These are phyloP conservation scores for Colletotrichum noveboracense DNA, from an alignment of 2,329 filamentous ascomycete genomes.

Conservation along the genomic window DNA sequence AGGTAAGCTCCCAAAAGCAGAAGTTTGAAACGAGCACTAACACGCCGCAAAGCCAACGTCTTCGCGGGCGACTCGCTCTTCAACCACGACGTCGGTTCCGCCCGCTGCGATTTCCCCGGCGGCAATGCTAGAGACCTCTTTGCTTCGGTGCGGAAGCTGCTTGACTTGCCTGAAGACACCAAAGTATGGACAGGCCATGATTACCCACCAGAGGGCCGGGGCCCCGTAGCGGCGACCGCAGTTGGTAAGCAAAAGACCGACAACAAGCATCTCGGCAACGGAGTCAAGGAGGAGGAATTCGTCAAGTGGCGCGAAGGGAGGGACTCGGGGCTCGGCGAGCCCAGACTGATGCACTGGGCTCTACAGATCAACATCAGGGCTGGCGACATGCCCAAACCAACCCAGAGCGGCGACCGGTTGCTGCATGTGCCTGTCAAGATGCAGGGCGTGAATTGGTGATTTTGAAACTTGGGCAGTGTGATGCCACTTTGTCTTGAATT, in stretches of 20 bases:
- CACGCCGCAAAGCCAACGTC: constrained; percentile 23
- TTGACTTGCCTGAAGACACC: constrained; percentile 45
- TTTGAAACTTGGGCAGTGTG: not conserved
- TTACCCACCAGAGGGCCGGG: constrained; percentile 45
- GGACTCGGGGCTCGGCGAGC: constrained; percentile 47
- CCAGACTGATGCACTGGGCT: constrained; percentile 53
- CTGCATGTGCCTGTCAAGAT: constrained; percentile 41
- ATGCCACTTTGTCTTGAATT: not conserved
- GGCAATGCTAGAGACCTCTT: constrained; percentile 51
- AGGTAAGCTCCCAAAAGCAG: constrained; percentile 6
- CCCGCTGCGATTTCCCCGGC: constrained; percentile 55
- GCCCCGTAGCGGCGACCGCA: constrained; percentile 44
- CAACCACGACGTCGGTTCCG: constrained; percentile 52
- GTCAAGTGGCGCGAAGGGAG: constrained; percentile 46
- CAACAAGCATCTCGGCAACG: constrained; percentile 54
- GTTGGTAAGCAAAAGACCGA: constrained; percentile 49
- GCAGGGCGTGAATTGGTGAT: constrained; percentile 56
- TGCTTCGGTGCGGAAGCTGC: constrained; percentile 45
- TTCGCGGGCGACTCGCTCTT: constrained; percentile 55
- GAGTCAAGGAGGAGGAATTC: constrained; percentile 47
- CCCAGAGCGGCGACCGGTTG: constrained; percentile 32
- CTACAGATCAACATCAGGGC: constrained; percentile 59
- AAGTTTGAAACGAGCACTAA: not conserved
- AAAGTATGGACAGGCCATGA: constrained; percentile 62
- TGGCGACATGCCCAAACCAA: constrained; percentile 44